A percentile compares a stretch with the other conserved stretches of the same genome.
These are phyloP conservation scores for Suillus hirtellus DNA, from an alignment of 768 basidiomycete genomes.

Conservation along the genomic window DNA sequence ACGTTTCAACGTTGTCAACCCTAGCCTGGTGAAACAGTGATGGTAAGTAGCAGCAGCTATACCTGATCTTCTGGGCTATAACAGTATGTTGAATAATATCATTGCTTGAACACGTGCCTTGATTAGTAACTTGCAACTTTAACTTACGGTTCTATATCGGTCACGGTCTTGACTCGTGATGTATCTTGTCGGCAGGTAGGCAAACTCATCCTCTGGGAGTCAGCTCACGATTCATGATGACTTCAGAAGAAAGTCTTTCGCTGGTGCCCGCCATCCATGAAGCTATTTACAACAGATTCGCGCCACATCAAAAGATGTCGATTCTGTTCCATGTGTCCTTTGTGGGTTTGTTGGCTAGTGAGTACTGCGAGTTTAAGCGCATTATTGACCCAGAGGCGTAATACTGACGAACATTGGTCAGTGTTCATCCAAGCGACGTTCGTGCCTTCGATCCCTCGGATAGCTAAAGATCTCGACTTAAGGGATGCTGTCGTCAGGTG, in stretches of 20 bases:
- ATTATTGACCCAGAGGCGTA: too few relatives aligned
- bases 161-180: too few relatives aligned
- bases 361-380: conserved; percentile 18
- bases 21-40: too few relatives aligned
- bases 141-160: too few relatives aligned
- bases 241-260: conserved; percentile 25
- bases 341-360: conserved; percentile 65
- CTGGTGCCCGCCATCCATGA: conserved; percentile 20
- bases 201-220: too few relatives aligned
- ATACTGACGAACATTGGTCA: conserved; percentile 23
- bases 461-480: conserved; percentile 60
- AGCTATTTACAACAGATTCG: conserved; percentile 60
- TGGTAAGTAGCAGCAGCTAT: too few relatives aligned
- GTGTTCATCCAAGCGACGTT: conserved; percentile 70
- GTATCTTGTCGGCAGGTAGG: too few relatives aligned
- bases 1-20: too few relatives aligned
- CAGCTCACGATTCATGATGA: conserved; percentile 15
- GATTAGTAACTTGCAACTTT: too few relatives aligned
- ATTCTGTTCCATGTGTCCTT: conserved; percentile 61
- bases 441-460: conserved; percentile 66
- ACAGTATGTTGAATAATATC: too few relatives aligned
- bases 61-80: too few relatives aligned
- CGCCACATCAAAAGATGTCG: conserved; percentile 43
- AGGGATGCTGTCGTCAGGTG: conserved; percentile 57
- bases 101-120: too few relatives aligned